These are phyloP conservation scores for Penicillium italicum DNA, from an alignment of 2,329 filamentous ascomycete genomes.

Conservation along the genomic window DNA sequence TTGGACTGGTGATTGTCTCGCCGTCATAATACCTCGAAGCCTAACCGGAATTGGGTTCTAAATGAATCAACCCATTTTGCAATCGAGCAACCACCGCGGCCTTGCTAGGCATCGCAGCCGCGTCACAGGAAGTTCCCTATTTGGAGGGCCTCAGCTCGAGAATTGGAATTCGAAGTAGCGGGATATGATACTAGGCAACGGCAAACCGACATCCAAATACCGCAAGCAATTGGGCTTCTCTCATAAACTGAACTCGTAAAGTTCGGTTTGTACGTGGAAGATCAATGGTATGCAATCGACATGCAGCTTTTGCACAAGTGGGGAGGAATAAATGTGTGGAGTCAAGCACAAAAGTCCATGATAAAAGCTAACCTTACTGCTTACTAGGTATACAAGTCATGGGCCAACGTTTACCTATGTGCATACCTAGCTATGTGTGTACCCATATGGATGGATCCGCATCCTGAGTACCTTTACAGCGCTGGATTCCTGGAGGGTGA, in stretches of 20 bases:
- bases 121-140: not conserved
- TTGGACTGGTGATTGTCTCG: not conserved
- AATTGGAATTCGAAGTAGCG: too few species aligned
- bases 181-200: not conserved
- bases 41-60: too few species aligned
- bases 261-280: accelerated
- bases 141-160: not conserved
- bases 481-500: too few species aligned
- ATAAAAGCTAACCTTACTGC: too few species aligned
- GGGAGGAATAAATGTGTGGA: not conserved
- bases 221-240: not conserved
- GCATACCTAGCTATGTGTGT: too few species aligned
- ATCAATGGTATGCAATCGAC: too few species aligned
- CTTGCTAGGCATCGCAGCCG: not conserved
- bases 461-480: too few species aligned
- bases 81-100: not conserved
- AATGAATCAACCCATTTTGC: too few species aligned
- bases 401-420: too few species aligned
- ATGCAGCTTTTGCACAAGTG: not conserved
- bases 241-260: not conserved
- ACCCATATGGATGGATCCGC: too few species aligned
- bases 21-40: not conserved
- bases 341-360: not conserved
- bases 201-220: too few species aligned
- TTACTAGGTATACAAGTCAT: too few species aligned